A percentile compares a stretch with the other conserved stretches of the same genome.
Evolutionary conservation across 495 filamentous ascomycete species (phyloP).

Genomic region (Lasiosphaeris hirsuta): DNA sequence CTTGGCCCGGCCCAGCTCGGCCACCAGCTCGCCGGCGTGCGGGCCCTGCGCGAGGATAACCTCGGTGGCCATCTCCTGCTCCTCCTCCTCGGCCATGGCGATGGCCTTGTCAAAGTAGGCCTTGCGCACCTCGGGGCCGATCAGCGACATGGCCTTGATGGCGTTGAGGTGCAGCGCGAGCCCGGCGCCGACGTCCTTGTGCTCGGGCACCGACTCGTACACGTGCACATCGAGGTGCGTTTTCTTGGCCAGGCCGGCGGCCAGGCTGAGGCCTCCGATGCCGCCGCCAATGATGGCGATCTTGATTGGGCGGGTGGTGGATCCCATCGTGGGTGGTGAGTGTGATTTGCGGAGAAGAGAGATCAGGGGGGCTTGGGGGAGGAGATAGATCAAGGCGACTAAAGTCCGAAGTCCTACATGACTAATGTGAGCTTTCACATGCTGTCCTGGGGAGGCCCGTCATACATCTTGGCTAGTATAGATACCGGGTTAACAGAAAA

Average conservation of each 20-base stretch:
- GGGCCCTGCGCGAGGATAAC: conserved; percentile 35
- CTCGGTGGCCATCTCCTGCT: conserved; percentile 33
- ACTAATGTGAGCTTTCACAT: no score
- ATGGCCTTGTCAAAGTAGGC: conserved; percentile 37
- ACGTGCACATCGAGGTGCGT: conserved; percentile 30
- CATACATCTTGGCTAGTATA: no score
- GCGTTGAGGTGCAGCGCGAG: conserved; percentile 38
- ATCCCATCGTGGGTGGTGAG: conserved; percentile 1
- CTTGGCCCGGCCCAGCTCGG: conserved; percentile 38
- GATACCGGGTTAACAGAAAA: no score
- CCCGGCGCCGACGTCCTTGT: conserved; percentile 38
- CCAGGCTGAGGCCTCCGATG: conserved; percentile 36
- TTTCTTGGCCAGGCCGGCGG: conserved; percentile 31
- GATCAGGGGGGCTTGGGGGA: not conserved
- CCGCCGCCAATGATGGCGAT: conserved; percentile 38
- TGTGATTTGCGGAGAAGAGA: not conserved
- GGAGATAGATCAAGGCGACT: not conserved
- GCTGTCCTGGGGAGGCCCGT: no score
- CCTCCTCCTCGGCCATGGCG: conserved; percentile 27
- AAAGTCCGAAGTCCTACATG: no score
- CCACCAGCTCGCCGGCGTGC: conserved; percentile 29
- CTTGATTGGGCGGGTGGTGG: conserved; percentile 13
- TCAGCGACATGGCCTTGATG: conserved; percentile 33
- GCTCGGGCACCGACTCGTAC: conserved; percentile 29
- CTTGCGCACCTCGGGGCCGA: conserved; percentile 31